Evolutionary conservation across 139 green algal genomes (phyloP).

Genomic region (Edaphochlamys debaryana): DNA sequence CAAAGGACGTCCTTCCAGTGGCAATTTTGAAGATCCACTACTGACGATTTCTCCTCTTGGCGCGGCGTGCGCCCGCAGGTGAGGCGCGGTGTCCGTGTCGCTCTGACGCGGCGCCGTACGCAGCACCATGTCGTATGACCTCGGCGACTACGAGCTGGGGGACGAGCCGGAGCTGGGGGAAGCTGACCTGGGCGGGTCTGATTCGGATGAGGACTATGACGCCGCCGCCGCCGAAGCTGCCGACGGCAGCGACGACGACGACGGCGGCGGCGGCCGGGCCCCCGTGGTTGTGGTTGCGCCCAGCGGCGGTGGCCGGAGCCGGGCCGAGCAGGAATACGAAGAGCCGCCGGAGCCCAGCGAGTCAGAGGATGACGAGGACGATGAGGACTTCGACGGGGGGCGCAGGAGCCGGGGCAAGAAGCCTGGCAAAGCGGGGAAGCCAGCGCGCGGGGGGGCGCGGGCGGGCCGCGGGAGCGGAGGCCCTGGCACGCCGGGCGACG

Average conservation of each 20-base stretch:
- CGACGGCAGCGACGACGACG: not conserved
- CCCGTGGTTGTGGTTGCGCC: not conserved
- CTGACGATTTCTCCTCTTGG: too few species aligned
- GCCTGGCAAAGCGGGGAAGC: not conserved
- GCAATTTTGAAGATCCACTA: too few species aligned
- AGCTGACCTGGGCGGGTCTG: not conserved
- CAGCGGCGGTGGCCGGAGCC: too few species aligned
- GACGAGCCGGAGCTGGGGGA: slow-evolving; percentile 39
- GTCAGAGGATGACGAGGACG: slow-evolving; percentile 10
- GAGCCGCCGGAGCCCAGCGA: slow-evolving; percentile 26
- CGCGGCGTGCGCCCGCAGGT: too few species aligned
- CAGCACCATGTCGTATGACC: too few species aligned
- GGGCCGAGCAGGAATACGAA: not conserved
- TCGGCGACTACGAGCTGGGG: slow-evolving; percentile 12
- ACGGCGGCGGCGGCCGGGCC: not conserved
- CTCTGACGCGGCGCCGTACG: too few species aligned
- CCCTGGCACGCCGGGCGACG: not conserved
- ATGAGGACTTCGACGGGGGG: slow-evolving; percentile 30
- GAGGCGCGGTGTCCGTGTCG: too few species aligned
- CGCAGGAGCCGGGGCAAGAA: not conserved
- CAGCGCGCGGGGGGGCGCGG: not conserved
- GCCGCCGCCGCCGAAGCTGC: not conserved
- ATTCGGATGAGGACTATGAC: slow-evolving; percentile 36
- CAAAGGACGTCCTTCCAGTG: too few species aligned
- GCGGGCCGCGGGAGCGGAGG: not conserved